Evolutionary conservation across 2,329 filamentous ascomycete species (phyloP).

Genomic region (Sclerotiophoma versabilis): DNA sequence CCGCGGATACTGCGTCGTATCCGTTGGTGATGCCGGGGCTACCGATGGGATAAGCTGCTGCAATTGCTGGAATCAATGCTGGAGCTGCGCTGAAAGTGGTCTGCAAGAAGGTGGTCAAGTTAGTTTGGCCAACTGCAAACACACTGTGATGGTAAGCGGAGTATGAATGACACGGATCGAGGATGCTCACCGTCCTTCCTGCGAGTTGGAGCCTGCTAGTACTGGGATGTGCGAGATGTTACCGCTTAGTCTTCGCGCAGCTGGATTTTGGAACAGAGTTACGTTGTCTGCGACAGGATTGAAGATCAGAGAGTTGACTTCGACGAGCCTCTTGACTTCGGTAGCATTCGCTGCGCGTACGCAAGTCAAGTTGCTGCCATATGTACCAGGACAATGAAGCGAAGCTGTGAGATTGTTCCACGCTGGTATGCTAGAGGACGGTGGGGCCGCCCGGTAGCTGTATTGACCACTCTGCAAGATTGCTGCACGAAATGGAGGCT

Average conservation of each 20-base stretch:
- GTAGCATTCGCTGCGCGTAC: conserved; percentile 28
- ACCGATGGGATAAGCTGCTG: conserved; percentile 33
- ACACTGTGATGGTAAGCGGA: conserved; percentile 16
- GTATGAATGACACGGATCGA: neutral
- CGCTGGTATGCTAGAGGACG: conserved; percentile 15
- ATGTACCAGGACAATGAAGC: conserved; percentile 31
- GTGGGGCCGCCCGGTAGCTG: conserved; percentile 26
- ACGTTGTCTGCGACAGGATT: conserved; percentile 30
- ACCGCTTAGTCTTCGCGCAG: conserved; percentile 22
- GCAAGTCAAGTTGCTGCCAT: conserved; percentile 30
- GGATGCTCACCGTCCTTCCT: conserved; percentile 31
- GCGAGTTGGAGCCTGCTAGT: conserved; percentile 33
- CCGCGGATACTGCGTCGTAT: conserved; percentile 27
- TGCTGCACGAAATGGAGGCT: conserved; percentile 38
- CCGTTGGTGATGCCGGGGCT: conserved; percentile 20
- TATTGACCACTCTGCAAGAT: conserved; percentile 40
- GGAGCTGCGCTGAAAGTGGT: conserved; percentile 20
- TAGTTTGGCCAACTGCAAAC: conserved; percentile 27
- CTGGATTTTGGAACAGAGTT: conserved; percentile 29
- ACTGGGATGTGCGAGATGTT: conserved; percentile 40
- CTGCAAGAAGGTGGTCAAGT: conserved; percentile 27
- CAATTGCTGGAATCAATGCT: conserved; percentile 22
- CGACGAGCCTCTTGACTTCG: conserved; percentile 27
- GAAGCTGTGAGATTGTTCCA: conserved; percentile 33
- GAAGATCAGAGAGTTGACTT: conserved; percentile 30